Evolutionary conservation across 2,329 filamentous ascomycete species (phyloP).

Genomic region (Penicillium sp.): DNA sequence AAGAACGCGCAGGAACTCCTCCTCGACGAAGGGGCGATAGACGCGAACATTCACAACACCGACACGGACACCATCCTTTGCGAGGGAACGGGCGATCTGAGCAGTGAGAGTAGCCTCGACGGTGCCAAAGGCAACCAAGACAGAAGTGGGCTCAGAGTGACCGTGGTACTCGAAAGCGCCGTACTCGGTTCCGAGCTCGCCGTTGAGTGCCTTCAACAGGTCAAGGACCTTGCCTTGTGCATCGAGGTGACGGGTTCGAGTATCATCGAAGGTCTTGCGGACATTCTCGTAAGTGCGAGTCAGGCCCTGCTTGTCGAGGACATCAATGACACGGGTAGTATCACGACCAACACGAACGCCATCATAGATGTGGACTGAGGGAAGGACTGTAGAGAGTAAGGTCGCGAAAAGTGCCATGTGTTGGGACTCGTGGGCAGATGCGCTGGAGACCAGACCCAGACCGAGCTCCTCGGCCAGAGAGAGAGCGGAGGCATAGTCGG

Average conservation of each 20-base stretch:
- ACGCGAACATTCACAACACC: constrained; percentile 88
- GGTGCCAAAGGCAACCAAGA: constrained; percentile 89
- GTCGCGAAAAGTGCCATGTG: constrained; percentile 92
- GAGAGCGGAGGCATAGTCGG: constrained; percentile 80
- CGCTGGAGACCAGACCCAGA: constrained; percentile 77
- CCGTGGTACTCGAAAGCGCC: constrained; percentile 91
- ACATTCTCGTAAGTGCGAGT: constrained; percentile 66
- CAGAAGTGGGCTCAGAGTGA: constrained; percentile 71
- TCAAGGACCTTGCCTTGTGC: constrained; percentile 67
- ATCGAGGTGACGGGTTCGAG: constrained; percentile 67
- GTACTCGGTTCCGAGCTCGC: constrained; percentile 90
- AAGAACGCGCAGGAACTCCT: constrained; percentile 80
- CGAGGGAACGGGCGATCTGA: constrained; percentile 71
- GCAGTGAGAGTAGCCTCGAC: constrained; percentile 81
- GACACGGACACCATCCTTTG: constrained; percentile 69
- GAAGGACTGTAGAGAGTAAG: constrained; percentile 69
- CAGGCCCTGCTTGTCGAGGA: constrained; percentile 68
- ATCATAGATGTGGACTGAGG: constrained; percentile 85
- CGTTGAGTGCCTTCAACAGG: constrained; percentile 73
- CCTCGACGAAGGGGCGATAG: constrained; percentile 92
- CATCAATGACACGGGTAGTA: constrained; percentile 75
- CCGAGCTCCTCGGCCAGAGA: constrained; percentile 84
- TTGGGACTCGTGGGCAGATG: constrained; percentile 85
- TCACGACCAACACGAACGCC: constrained; percentile 78
- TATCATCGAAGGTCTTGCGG: constrained; percentile 56